A percentile compares a stretch with the other conserved stretches of the same genome.
These are phyloP conservation scores for Ambrosia hybrid DNA, from an alignment of 140 eudicot species.

Conservation along the genomic window DNA sequence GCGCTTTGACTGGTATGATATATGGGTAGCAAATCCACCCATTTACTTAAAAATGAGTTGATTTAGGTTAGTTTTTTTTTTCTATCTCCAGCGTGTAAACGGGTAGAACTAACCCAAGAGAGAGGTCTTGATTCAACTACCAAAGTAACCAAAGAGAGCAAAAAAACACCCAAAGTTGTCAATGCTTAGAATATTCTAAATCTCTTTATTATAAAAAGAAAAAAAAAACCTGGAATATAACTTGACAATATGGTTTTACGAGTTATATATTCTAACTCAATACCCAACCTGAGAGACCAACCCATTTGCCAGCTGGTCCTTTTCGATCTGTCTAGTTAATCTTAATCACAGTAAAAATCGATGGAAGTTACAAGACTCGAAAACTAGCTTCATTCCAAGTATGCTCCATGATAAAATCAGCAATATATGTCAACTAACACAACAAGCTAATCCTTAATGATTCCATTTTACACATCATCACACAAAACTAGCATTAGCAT, in stretches of 20 bases:
- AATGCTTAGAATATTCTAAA: not conserved
- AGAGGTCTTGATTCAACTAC: not conserved
- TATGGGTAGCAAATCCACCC: not conserved
- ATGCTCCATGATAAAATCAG: not conserved
- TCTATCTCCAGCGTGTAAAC: not conserved
- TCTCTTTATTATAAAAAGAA: not conserved
- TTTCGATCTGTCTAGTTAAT: not conserved
- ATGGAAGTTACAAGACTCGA: not conserved
- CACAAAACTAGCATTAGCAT: not conserved
- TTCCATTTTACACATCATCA: not conserved
- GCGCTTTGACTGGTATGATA: not conserved
- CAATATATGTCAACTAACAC: not conserved
- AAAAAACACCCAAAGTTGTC: not conserved
- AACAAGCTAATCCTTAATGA: not conserved
- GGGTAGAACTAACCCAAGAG: not conserved
- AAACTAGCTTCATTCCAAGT: not conserved
- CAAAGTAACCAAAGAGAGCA: not conserved
- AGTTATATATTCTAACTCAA: not conserved
- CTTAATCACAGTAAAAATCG: not conserved
- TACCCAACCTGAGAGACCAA: not conserved
- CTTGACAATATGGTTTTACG: not conserved
- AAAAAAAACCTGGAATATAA: not conserved
- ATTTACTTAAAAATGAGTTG: not conserved
- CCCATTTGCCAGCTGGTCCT: not conserved
- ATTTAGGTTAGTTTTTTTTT: not conserved